Evolutionary conservation across 192 early-diverging fungal genomes (phyloP), one percentile per base, ranked within the genome.

Genomic region (Coemansia erecta): DNA sequence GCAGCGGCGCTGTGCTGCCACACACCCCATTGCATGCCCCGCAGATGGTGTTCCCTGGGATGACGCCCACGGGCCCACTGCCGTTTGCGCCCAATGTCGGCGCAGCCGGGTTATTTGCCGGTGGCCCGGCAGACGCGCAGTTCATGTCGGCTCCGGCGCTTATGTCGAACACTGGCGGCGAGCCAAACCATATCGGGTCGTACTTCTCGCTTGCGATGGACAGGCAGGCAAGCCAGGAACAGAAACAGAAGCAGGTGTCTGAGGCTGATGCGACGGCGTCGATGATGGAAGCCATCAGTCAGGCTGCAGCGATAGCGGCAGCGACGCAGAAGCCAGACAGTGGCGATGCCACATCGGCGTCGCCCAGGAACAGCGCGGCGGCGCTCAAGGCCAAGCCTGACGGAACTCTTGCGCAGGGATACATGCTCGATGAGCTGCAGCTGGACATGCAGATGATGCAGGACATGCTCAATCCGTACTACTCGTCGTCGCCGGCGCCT

Each of bases 101-200:
- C 4, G 10, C 17, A n/a, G 47, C 47, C 9, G 17, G 21, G 17
- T 22, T 48, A 3, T 48, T 48, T 23, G 18, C 19, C 10, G 17
- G 9, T 23, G 28, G 28, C 7, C 28, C 28, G 7, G 4, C 47
- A 6, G 53, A 55, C 17, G 50, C 63, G 22, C 62, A 70, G 14
- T 79, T 79, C 22, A 31, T 79, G 41, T 79, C 76, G 0, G 76
- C 76, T 18, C 76, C 76, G 0, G 76, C 76, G 10, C 67, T 79
- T 15, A 66, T 73, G 12, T 70, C 67, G 0, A 66, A 51, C 5
- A 70, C 60, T 3, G 76, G 76, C 1, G 76, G 70, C 17, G 76
- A 79, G 24, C 76, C 68, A 7, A 41, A 42, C 4, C 63, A 63
- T 23, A 61, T 58, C 4, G 56, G 52, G 18, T 79, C 76, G 55